A percentile compares a stretch with the other conserved stretches of the same genome.
Conservation (phyloP, 2,329 filamentous ascomycete genomes). For the Aspergillus unguis region DNA sequence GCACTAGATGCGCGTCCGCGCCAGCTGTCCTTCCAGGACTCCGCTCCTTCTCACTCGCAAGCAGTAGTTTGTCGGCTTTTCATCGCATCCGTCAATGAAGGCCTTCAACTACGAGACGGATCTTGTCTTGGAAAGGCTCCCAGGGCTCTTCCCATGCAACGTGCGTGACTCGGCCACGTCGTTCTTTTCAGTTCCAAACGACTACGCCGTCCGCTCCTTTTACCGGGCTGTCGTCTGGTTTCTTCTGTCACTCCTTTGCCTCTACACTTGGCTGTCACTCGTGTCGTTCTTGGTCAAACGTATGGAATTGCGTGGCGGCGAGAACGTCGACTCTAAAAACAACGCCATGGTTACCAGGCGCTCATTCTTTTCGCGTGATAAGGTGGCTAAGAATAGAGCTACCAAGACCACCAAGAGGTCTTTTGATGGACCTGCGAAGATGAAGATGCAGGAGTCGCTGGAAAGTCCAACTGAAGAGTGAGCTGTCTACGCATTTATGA, state of each 20-base stretch:
- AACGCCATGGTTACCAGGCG: slow-evolving; percentile 79
- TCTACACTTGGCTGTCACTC: slow-evolving; percentile 52
- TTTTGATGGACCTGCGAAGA: slow-evolving; percentile 73
- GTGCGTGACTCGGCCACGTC: slow-evolving; percentile 52
- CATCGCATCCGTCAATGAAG: slow-evolving; percentile 20
- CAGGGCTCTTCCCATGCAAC: slow-evolving; percentile 50
- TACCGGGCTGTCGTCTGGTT: slow-evolving; percentile 30
- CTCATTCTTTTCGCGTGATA: slow-evolving; percentile 78
- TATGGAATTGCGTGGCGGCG: slow-evolving; percentile 8
- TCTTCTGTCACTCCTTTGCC: slow-evolving; percentile 33
- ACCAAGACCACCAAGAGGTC: slow-evolving; percentile 73
- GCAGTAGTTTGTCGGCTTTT: slow-evolving; percentile 9
- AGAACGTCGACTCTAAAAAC: slow-evolving; percentile 16
- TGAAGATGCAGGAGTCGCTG: slow-evolving; percentile 83
- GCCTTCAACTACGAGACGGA: slow-evolving; percentile 26
- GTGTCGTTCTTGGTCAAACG: slow-evolving; percentile 32
- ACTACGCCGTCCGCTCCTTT: slow-evolving; percentile 41
- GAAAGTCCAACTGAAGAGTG: slow-evolving; percentile 52
- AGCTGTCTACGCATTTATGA: slow-evolving; percentile 15
- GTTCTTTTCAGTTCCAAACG: slow-evolving; percentile 23
- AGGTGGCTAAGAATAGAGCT: slow-evolving; percentile 71
- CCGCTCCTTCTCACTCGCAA: slow-evolving; percentile 23
- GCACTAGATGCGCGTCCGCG: slow-evolving; percentile 47
- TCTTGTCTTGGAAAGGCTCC: slow-evolving; percentile 47
- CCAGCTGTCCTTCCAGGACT: slow-evolving; percentile 33